phyloP scores from a whole-genome alignment of 805 yeast genomes.

The Starmera caribaea region DNA sequence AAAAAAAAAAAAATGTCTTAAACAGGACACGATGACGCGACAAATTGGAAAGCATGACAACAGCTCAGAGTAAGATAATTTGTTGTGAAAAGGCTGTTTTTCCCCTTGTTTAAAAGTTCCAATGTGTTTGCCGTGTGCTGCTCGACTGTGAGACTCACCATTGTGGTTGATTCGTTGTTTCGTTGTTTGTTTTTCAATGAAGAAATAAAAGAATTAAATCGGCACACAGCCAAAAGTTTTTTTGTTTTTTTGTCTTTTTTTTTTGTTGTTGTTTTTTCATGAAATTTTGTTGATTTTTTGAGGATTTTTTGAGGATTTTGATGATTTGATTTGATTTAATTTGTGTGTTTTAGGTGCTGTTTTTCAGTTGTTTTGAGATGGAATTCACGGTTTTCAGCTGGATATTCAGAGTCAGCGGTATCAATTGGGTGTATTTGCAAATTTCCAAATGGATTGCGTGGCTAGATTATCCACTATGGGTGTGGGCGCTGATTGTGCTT shows the following conservation, averaged over 20 bases:
- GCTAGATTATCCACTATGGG: slow-evolving; percentile 26
- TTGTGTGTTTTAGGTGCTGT: too few relatives aligned
- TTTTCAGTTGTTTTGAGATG: neutral
- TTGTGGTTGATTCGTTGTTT: neutral
- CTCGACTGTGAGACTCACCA: neutral
- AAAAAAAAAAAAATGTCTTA: neutral
- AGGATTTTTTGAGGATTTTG: too few relatives aligned
- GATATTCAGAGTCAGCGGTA: neutral
- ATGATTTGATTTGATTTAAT: too few relatives aligned
- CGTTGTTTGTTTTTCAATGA: neutral
- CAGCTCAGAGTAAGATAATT: too few relatives aligned
- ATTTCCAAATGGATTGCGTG: slow-evolving; percentile 1
- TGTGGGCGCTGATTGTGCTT: slow-evolving; percentile 33
- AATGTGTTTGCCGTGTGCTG: too few relatives aligned
- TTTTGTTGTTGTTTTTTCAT: neutral
- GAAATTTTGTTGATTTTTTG: too few relatives aligned
- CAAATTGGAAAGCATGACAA: too few relatives aligned
- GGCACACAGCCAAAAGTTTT: too few relatives aligned
- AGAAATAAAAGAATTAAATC: neutral
- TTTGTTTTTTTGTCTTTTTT: neutral
- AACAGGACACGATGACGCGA: too few relatives aligned
- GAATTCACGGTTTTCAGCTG: neutral
- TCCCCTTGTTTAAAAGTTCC: neutral
- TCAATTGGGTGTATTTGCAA: neutral
- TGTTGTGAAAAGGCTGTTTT: neutral